phyloP scores from a whole-genome alignment of 2,329 filamentous ascomycete genomes.

The Aspergillus aculeatus region DNA sequence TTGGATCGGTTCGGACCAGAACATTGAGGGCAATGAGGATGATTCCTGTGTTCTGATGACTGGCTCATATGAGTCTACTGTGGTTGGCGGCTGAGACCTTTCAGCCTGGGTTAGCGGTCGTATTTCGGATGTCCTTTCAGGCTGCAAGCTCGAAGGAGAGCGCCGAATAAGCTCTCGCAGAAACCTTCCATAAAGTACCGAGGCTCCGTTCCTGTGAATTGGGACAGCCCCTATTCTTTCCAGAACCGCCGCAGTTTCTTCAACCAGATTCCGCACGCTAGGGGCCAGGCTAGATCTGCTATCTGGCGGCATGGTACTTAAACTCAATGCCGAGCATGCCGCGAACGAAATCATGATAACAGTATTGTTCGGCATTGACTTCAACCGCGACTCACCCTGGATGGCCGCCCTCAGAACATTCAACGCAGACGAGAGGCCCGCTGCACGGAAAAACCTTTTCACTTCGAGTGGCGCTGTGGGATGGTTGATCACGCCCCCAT shows the following conservation, averaged over 20 bases:
- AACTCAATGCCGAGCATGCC: slow-evolving; percentile 65
- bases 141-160: slow-evolving; percentile 25
- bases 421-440: slow-evolving; percentile 68
- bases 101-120: slow-evolving; percentile 15
- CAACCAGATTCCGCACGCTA: slow-evolving; percentile 63
- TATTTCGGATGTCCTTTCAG: slow-evolving; percentile 13
- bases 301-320: slow-evolving; percentile 60
- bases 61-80: slow-evolving; percentile 19
- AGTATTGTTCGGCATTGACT: slow-evolving; percentile 76
- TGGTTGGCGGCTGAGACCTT: slow-evolving; percentile 13
- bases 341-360: slow-evolving; percentile 78
- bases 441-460: slow-evolving; percentile 70
- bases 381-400: slow-evolving; percentile 66
- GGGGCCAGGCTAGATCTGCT: slow-evolving; percentile 58
- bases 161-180: slow-evolving; percentile 51
- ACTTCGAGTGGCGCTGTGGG: slow-evolving; percentile 69
- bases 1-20: slow-evolving; percentile 56
- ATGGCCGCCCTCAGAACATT: slow-evolving; percentile 73
- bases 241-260: slow-evolving; percentile 67
- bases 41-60: slow-evolving; percentile 26
- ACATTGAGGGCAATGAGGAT: slow-evolving; percentile 26
- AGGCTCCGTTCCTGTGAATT: slow-evolving; percentile 65
- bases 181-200: slow-evolving; percentile 59
- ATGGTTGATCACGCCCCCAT: slow-evolving; percentile 72
- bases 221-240: slow-evolving; percentile 68